Conservation (phyloP, 1,284 basidiomycete species). For the Sphagnurus paluster region DNA sequence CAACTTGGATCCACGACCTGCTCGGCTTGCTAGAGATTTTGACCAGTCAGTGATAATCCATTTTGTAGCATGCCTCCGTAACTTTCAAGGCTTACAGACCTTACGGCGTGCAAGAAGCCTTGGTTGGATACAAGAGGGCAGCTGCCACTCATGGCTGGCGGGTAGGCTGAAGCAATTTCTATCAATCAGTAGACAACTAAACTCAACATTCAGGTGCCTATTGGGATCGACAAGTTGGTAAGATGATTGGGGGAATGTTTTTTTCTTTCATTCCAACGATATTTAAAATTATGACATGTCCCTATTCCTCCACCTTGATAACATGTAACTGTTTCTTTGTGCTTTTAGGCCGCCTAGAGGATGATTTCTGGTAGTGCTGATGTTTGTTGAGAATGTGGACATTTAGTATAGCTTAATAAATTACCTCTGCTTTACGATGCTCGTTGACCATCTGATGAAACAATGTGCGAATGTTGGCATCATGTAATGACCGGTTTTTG, state of each 20-base stretch:
- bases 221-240: slow-evolving; percentile 9
- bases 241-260: not conserved
- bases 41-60: slow-evolving; percentile 26
- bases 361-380: too few relatives aligned
- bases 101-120: slow-evolving; percentile 52
- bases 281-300: not conserved
- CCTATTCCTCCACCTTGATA: not conserved
- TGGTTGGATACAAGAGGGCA: slow-evolving; percentile 57
- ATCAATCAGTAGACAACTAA: not conserved
- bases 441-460: slow-evolving; percentile 30
- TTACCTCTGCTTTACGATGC: slow-evolving; percentile 38
- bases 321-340: not conserved
- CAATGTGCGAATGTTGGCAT: slow-evolving; percentile 19
- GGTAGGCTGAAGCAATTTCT: slow-evolving; percentile 29
- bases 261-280: not conserved
- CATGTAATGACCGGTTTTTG: slow-evolving; percentile 10
- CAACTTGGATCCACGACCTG: slow-evolving; percentile 57
- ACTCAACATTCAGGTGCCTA: slow-evolving; percentile 4
- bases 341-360: too few relatives aligned
- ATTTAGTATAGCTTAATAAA: too few relatives aligned
- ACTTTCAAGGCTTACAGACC: slow-evolving; percentile 30
- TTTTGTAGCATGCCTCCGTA: not conserved
- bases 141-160: slow-evolving; percentile 60
- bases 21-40: slow-evolving; percentile 47
- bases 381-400: too few relatives aligned